These are phyloP conservation scores for Xylaria sp. DNA, from an alignment of 2,329 filamentous ascomycete genomes.

Conservation along the genomic window DNA sequence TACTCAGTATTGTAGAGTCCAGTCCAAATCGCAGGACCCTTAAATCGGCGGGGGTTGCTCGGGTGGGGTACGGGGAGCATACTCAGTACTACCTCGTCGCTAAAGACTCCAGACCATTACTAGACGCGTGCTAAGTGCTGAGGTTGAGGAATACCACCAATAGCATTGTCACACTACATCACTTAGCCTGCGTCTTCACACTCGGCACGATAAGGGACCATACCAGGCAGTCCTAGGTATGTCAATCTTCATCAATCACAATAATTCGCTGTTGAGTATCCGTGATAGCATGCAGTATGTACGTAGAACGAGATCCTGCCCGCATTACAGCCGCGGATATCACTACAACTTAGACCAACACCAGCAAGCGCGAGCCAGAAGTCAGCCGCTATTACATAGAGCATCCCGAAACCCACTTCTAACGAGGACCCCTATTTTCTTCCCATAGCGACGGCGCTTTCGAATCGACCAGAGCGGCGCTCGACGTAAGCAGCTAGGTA, in stretches of 20 bases:
- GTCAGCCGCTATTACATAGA: not conserved
- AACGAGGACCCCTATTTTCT: slow-evolving; percentile 3
- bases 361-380: slow-evolving; percentile 10
- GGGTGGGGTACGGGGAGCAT: not conserved
- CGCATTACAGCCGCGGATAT: too few species aligned
- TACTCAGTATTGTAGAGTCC: too few species aligned
- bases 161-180: not conserved
- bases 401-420: not conserved
- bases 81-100: too few species aligned
- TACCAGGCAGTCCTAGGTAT: not conserved
- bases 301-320: too few species aligned
- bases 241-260: not conserved
- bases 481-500: too few species aligned
- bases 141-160: not conserved
- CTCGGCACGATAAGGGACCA: slow-evolving; percentile 5
- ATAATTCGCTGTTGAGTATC: too few species aligned
- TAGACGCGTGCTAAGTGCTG: too few species aligned
- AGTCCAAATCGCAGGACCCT: slow-evolving; percentile 3
- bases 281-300: too few species aligned
- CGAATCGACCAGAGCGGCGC: too few species aligned
- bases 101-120: not conserved
- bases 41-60: slow-evolving; percentile 10
- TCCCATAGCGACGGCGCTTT: not conserved
- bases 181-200: not conserved
- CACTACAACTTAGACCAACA: too few species aligned